Conservation (phyloP, 1,284 basidiomycete genomes). For the Apiotrichum siamense region DNA sequence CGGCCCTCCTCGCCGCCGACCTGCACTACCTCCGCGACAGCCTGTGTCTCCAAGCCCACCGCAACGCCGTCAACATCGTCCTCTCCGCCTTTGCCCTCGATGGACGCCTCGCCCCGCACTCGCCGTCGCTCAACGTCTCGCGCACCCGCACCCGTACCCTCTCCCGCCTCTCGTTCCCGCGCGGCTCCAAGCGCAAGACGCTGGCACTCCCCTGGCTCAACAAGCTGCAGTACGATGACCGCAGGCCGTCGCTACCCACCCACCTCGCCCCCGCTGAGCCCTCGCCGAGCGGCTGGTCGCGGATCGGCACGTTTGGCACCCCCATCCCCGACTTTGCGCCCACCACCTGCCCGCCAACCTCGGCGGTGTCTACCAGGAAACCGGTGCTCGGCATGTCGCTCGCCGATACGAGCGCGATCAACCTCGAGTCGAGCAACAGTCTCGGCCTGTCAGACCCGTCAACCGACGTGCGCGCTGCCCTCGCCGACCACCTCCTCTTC, state of each 20-base stretch:
- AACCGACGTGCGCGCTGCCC: conserved; percentile 11
- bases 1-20: conserved; percentile 11
- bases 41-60: neutral
- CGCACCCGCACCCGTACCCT: conserved; percentile 6
- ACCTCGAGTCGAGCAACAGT: neutral
- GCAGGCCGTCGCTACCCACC: conserved; percentile 31
- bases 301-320: neutral
- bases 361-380: neutral
- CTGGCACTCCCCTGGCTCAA: conserved; percentile 19
- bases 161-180: conserved; percentile 9
- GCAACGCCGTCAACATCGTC: conserved; percentile 4
- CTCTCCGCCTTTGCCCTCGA: conserved; percentile 12
- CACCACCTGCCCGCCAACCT: neutral
- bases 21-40: conserved; percentile 9
- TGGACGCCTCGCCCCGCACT: conserved; percentile 1
- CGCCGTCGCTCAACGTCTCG: too few species aligned
- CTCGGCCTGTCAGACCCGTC: conserved; percentile 3
- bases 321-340: neutral
- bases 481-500: conserved; percentile 24
- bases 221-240: conserved; percentile 16
- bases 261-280: conserved; percentile 3
- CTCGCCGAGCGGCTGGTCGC: neutral
- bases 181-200: conserved; percentile 14
- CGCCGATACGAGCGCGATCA: neutral
- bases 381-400: neutral